These are phyloP conservation scores for Trypanosoma boissoni DNA, from an alignment of 208 protist genomes.

Conservation along the genomic window DNA sequence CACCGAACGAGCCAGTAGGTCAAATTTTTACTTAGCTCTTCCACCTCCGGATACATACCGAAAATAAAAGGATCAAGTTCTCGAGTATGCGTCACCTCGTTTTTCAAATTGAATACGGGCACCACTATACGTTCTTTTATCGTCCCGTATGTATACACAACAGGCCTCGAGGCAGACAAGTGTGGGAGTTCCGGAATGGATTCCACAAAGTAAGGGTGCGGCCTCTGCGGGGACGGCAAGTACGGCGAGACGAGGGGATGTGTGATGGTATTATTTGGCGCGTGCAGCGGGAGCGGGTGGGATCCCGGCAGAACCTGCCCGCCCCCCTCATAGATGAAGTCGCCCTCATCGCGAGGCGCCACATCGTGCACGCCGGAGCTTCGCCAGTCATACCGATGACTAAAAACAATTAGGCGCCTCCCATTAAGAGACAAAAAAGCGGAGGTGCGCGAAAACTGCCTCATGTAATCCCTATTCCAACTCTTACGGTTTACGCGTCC, in stretches of 20 bases:
- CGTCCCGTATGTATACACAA: conserved; percentile 80
- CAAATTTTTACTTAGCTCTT: conserved; percentile 72
- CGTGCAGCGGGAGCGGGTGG: conserved; percentile 79
- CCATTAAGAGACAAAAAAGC: neutral
- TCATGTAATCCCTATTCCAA: conserved; percentile 2
- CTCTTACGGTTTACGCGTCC: neutral
- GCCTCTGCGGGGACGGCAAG: conserved; percentile 79
- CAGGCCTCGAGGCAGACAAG: conserved; percentile 62
- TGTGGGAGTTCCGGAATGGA: conserved; percentile 81
- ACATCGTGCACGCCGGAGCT: conserved; percentile 82
- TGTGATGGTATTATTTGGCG: conserved; percentile 74
- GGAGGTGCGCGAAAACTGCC: conserved; percentile 3
- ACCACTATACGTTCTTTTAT: conserved; percentile 88
- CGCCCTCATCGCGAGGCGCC: conserved; percentile 68
- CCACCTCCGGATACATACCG: conserved; percentile 78
- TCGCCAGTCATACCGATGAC: conserved; percentile 62
- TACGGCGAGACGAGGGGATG: conserved; percentile 80
- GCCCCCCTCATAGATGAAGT: conserved; percentile 73
- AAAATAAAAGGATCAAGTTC: conserved; percentile 92
- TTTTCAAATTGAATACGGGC: conserved; percentile 77
- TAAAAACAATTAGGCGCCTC: conserved; percentile 41
- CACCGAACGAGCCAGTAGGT: conserved; percentile 88
- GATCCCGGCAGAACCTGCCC: conserved; percentile 72
- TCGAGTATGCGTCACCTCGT: conserved; percentile 79
- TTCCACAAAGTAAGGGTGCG: conserved; percentile 88